Base-by-base conservation (phyloP, 2,329 filamentous ascomycete genomes). In the Fusarium sp. region DNA sequence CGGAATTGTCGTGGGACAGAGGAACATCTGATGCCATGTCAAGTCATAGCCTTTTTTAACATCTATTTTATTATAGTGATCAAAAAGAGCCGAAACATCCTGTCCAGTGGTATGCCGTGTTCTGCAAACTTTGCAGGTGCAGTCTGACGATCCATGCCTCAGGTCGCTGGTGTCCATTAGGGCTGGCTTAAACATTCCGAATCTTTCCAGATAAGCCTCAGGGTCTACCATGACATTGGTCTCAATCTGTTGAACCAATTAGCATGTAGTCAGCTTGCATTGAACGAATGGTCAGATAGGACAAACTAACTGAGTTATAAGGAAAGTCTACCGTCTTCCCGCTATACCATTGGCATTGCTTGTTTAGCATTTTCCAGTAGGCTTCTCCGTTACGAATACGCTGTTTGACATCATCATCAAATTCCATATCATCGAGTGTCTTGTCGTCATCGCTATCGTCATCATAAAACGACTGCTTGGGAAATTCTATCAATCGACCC, bases 301-400 rank as follows among this genome's bases (percentile, higher is more conserved):
- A 8, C 7, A 26, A 26, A 50, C 47, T 15, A 10, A 51, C 36
- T 9, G 26, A 13, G n/a, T 73, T 70, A 38, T 69, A 47, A 1
- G 65, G 71, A n/a, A 71, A 65, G 1, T 33, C 10, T 15, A 40
- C 46, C 2, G 56, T 60, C 19, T 33, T 28, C 9, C 57, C 57
- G 5, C 21, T 36, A 19, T 53, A 53, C 31, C 43, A 53, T 19
- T 28, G 40, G 14, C 57, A 60, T 14, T 60, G 46, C 22, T 53
- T 53, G 5, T 14, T 24, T 5, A 60, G 26, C 11, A 60, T 26
- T 14, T 40, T 39, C 47, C 40, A 60, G 36, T 34, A 60, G 14
- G 19, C 38, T 22, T 42, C 40, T 4, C 57, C 49, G 8, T 40
- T 7, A 9, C 24, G n/a, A 6, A 53, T 21, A 22, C 19, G 34